These are phyloP conservation scores for Oenanthe javanica DNA, from an alignment of 140 eudicot species.

Conservation along the genomic window DNA sequence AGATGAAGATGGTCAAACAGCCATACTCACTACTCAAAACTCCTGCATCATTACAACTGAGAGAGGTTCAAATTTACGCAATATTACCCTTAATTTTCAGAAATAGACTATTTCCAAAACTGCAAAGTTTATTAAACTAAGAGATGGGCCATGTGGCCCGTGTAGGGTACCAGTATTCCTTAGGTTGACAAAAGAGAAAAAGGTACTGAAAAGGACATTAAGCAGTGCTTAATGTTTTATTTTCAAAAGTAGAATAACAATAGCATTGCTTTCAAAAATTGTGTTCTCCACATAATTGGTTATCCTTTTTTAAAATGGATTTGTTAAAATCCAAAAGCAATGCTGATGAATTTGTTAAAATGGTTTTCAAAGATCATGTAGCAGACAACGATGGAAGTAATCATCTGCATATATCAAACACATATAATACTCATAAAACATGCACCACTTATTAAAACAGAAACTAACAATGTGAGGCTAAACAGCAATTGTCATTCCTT, in stretches of 20 bases:
- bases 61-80: background rate
- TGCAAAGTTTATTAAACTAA: background rate
- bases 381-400: background rate
- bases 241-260: background rate
- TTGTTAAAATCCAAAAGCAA: too few species aligned
- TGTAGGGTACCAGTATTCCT: background rate
- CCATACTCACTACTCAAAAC: background rate
- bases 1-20: background rate
- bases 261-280: background rate
- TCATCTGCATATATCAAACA: background rate
- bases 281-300: background rate
- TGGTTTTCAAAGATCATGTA: background rate
- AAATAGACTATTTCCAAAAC: background rate
- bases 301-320: background rate
- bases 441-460: conserved; percentile 27
- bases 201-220: background rate
- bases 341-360: background rate
- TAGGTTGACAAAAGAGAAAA: conserved; percentile 2
- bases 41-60: background rate
- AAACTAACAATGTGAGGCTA: conserved; percentile 24
- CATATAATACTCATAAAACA: conserved; percentile 14
- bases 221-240: background rate
- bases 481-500: conserved; percentile 25
- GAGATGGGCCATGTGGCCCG: background rate
- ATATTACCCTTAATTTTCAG: background rate